Conservation (phyloP, 179 eudicot species). For the Patellifolia procumbens region DNA sequence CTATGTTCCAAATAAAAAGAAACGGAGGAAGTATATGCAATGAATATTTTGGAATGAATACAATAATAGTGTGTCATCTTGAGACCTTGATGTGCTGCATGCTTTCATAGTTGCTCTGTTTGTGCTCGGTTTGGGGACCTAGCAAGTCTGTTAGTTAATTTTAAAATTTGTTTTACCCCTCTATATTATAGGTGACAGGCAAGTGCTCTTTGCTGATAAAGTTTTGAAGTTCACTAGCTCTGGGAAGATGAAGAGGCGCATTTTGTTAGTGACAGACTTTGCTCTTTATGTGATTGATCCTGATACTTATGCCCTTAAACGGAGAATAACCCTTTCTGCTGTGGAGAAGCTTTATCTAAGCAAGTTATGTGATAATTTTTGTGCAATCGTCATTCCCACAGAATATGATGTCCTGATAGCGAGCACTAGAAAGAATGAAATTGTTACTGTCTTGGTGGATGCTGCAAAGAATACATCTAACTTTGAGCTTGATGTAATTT, state of each 20-base stretch:
- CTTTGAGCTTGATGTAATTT: conserved; percentile 71
- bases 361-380: conserved; percentile 79
- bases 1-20: no score
- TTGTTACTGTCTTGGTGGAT: conserved; percentile 67
- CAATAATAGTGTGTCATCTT: background rate
- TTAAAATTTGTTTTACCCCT: background rate
- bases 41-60: background rate
- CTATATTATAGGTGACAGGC: conserved; percentile 65
- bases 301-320: conserved; percentile 62
- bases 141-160: background rate
- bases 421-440: conserved; percentile 88
- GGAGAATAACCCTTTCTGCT: conserved; percentile 84
- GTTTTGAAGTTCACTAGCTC: conserved; percentile 88
- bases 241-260: conserved; percentile 80
- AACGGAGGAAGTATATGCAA: background rate
- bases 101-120: background rate
- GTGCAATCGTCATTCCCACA: conserved; percentile 77
- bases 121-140: background rate
- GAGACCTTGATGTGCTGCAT: background rate
- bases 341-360: conserved; percentile 85
- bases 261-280: conserved; percentile 73
- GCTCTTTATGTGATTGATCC: conserved; percentile 89
- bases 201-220: conserved; percentile 79
- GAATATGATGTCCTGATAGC: conserved; percentile 95
- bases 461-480: conserved; percentile 72